Evolutionary conservation across 2,329 filamentous ascomycete genomes (phyloP), one percentile per base, ranked within the genome.

Genomic region (Aspergillus fumigatus): DNA sequence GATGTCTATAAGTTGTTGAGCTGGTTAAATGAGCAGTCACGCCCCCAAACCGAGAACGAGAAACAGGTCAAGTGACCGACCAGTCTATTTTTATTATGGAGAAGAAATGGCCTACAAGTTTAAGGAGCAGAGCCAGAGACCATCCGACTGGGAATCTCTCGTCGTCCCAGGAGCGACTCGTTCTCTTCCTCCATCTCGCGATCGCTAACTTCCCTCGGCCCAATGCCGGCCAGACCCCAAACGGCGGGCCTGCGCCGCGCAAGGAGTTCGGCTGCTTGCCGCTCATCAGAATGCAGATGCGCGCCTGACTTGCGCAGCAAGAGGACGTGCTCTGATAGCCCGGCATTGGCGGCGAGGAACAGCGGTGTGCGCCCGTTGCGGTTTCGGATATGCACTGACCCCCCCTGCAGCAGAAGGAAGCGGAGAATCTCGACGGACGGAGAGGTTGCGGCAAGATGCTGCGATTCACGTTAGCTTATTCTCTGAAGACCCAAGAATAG

Each of bases 341-440:
- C 82, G 29, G 81, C 80, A 61, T 81, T 81, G 50, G 83, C 83
- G 3, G 83, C 83, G 52, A 85, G 73, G 68, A 83, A 85, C 51
- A 86, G 75, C 56, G 83, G 82, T 51, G 83, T 85, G 62, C 81
- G 78, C 25, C 82, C 82, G 55, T 76, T 76, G 58, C 80, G 78
- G 67, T 85, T 85, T 53, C 83, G 81, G 27, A 84, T 71, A 68
- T 85, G 83, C 47, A 86, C 82, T 17, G 81, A 84, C 11, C 79
- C 82, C 53, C 82, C 82, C 59, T 82, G 79, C 8, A 75, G 75
- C 4, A 86, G 75, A 50, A 85, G 79, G 68, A 81, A 79, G 54
- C 79, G 78, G 41, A 86, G 73, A 27, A 85, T 82, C 3, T 80
- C 74, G 49, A 83, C 67, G 48, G 82, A 80, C 2, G 82, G 80